Percentiles rank a stretch among this genome's conserved stretches.
Evolutionary conservation across 495 filamentous ascomycete genomes (phyloP).

Genomic region (Neurospora tetrasperma): DNA sequence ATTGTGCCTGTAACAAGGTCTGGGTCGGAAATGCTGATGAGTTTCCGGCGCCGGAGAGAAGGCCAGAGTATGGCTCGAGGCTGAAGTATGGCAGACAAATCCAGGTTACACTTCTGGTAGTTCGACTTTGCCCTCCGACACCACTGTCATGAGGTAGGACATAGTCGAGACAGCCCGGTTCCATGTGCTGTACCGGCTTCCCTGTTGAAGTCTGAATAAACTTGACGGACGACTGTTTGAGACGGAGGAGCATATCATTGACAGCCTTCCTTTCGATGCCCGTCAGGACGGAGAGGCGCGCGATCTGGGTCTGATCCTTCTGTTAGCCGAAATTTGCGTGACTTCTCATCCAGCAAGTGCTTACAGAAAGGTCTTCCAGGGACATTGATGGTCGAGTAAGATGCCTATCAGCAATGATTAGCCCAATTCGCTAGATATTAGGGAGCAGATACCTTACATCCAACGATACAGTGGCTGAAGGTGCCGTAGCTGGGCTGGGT

Average conservation of each 20-base stretch:
- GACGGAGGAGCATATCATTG: neutral
- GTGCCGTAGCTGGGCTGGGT: neutral
- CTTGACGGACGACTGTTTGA: slow-evolving; percentile 14
- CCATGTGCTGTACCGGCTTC: slow-evolving; percentile 19
- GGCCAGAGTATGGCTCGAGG: slow-evolving; percentile 26
- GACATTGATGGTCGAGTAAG: neutral
- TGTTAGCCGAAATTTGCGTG: neutral
- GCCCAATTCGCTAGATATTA: neutral
- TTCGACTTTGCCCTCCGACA: slow-evolving; percentile 7
- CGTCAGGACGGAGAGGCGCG: neutral
- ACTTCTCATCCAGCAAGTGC: neutral
- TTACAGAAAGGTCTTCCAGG: neutral
- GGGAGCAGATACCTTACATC: neutral
- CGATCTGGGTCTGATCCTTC: neutral
- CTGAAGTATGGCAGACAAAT: slow-evolving; percentile 31
- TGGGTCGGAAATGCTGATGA: slow-evolving; percentile 21
- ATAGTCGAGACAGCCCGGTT: slow-evolving; percentile 20
- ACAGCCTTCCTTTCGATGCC: neutral
- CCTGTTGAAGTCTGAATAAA: slow-evolving; percentile 17
- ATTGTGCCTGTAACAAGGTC: slow-evolving; percentile 28
- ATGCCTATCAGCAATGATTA: neutral
- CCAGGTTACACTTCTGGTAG: slow-evolving; percentile 20
- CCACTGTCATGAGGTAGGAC: slow-evolving; percentile 13
- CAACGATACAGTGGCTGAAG: neutral
- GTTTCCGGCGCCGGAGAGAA: slow-evolving; percentile 10